Conservation (phyloP, 2,329 filamentous ascomycete species). For the Amauroascus verrucosus region DNA sequence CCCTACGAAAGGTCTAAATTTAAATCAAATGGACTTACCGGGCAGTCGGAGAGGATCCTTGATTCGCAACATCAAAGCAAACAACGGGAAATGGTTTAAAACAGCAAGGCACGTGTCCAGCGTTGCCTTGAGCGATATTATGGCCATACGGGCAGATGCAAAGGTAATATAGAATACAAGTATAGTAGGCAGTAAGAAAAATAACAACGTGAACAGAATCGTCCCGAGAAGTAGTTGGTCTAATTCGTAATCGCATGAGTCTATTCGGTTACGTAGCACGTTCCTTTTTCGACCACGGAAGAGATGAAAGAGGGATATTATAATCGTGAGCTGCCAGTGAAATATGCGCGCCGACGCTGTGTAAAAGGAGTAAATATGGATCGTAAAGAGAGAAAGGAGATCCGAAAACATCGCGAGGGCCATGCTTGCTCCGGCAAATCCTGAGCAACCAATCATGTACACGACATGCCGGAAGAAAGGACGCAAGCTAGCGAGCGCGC, state of each 20-base stretch:
- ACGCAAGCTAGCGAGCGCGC: constrained; percentile 64
- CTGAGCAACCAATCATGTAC: constrained; percentile 86
- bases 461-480: constrained; percentile 78
- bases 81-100: constrained; percentile 93
- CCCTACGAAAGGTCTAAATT: background rate
- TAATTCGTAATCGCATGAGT: constrained; percentile 96
- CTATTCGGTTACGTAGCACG: constrained; percentile 89
- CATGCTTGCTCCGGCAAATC: constrained; percentile 93
- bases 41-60: constrained; percentile 88
- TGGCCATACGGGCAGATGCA: constrained; percentile 84
- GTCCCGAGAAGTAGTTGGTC: constrained; percentile 94
- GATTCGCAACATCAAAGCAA: constrained; percentile 88
- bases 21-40: constrained; percentile 43
- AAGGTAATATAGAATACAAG: constrained; percentile 96
- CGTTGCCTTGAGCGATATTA: constrained; percentile 82
- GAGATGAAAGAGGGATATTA: constrained; percentile 94
- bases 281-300: constrained; percentile 98
- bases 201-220: constrained; percentile 88
- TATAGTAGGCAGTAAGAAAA: constrained; percentile 89
- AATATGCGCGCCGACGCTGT: constrained; percentile 93
- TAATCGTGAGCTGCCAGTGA: constrained; percentile 95
- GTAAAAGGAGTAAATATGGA: constrained; percentile 98
- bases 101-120: constrained; percentile 89
- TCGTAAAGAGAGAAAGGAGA: constrained; percentile 75
- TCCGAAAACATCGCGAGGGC: constrained; percentile 94